Evolutionary conservation across 495 filamentous ascomycete genomes (phyloP), one percentile per base, ranked within the genome.

Genomic region (Annulohypoxylon stygium): DNA sequence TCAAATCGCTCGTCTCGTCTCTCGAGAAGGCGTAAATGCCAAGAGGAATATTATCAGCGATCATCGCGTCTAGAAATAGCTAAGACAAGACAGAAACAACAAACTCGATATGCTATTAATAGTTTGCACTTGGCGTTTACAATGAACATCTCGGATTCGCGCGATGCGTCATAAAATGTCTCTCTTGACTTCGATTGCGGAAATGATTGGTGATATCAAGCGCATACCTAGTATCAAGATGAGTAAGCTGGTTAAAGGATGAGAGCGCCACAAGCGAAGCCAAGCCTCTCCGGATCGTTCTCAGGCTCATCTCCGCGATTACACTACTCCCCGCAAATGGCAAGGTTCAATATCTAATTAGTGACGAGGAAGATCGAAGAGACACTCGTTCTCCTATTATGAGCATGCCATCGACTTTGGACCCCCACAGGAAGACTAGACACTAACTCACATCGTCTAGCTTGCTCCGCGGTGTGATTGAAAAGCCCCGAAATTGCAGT

Each of bases 21-120:
- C 60, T 62, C 4, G 34, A 62, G 50, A 54, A 74, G 39, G 61
- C 39, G 51, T 41, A 43, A 50, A 18, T 64, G 72, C 72, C 72
- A 68, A 75, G 72, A 71, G 53, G 26, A 53, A 16, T 45, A 5
- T 20, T 34, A 63, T 47, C 43, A 68, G 53, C 34, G 72, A 75
- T 75, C 72, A 68, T 69, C 71, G 68, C 58, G 36, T 71, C 72
- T 71, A 23, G 61, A 75, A 75, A 68, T 71, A 75, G 63, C 57
- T 71, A 71, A 71, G 72, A 70, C 71, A 58, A 61, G 63, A 71
- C 64, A 60, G 67, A 71, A 75, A 75, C 67, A 64, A 66, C 58
- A 66, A 54, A 55, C 55, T 9, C n/a, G 20, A 55, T 62, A 67
- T 55, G 34, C 67, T 71, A 75, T 75, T 71, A 70, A 75, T 70